Evolutionary conservation across 1,139 yeast genomes (phyloP).

Genomic region (Oligophagozyma castellii): DNA sequence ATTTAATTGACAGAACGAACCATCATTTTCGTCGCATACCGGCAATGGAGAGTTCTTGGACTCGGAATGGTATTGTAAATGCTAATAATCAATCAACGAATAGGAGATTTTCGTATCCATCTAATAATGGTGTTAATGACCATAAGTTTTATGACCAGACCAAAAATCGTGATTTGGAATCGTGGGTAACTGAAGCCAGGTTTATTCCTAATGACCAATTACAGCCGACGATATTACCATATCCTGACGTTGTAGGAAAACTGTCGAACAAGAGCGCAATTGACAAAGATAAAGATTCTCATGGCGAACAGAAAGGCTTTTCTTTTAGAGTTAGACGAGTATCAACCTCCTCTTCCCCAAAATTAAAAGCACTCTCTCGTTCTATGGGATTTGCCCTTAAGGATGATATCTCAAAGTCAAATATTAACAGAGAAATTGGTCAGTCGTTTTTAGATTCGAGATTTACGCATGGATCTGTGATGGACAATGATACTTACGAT

Average conservation of each 20-base stretch:
- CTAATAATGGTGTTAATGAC: too few species aligned
- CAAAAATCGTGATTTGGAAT: conserved; percentile 14
- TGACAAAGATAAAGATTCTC: conserved; percentile 2
- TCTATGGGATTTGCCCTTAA: too few species aligned
- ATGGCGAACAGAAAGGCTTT: conserved; percentile 2
- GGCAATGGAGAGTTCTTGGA: too few species aligned
- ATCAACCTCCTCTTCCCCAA: too few species aligned
- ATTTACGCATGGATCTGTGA: conserved; percentile 4
- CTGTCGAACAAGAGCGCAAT: conserved; percentile 8
- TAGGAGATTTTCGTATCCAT: too few species aligned
- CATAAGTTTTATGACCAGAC: conserved; percentile 3
- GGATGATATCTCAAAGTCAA: too few species aligned
- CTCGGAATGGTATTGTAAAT: too few species aligned
- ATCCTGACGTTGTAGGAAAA: conserved; percentile 17
- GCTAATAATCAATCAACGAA: too few species aligned
- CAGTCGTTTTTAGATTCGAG: neutral
- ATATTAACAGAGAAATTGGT: too few species aligned
- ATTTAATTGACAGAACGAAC: too few species aligned
- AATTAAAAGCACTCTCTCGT: too few species aligned
- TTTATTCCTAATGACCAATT: conserved; percentile 17
- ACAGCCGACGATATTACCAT: conserved; percentile 22
- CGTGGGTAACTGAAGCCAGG: conserved; percentile 20
- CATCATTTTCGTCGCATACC: too few species aligned
- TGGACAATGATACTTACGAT: conserved; percentile 13
- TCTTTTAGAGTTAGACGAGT: conserved; percentile 20